A percentile compares a stretch with the other conserved stretches of the same genome.
These are phyloP conservation scores for Pseudomonodictys pantanalensis DNA, from an alignment of 495 filamentous ascomycete species.

Conservation along the genomic window DNA sequence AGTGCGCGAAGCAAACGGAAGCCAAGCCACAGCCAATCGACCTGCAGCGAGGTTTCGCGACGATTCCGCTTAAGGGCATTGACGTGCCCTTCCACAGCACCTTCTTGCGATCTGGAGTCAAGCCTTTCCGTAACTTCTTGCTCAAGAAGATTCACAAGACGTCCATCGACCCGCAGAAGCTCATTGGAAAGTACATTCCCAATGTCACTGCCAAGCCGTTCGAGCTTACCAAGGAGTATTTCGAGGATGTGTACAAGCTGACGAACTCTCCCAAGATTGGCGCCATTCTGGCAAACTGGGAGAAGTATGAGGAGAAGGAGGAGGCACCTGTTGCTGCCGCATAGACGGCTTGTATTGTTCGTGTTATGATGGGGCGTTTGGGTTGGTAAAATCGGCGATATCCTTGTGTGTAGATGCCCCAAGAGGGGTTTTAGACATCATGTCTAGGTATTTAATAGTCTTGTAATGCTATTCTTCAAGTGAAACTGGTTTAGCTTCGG, in stretches of 20 bases:
- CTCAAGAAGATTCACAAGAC: constrained; percentile 99
- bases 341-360: constrained; percentile 18
- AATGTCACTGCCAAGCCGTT: constrained; percentile 97
- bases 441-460: background rate
- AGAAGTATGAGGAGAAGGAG: constrained; percentile 58
- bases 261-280: constrained; percentile 93
- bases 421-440: background rate
- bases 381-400: constrained; percentile 11
- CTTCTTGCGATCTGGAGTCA: constrained; percentile 94
- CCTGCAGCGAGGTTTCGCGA: constrained; percentile 91
- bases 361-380: constrained; percentile 16
- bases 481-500: too few relatives aligned
- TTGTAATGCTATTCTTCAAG: too few relatives aligned
- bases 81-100: constrained; percentile 99
- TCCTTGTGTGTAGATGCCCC: constrained; percentile 1
- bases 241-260: constrained; percentile 92
- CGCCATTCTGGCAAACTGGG: constrained; percentile 82
- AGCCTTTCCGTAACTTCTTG: constrained; percentile 94
- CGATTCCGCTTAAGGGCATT: constrained; percentile 93
- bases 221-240: constrained; percentile 95
- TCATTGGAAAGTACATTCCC: constrained; percentile 97
- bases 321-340: constrained; percentile 23
- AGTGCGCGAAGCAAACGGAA: constrained; percentile 79
- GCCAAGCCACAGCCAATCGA: constrained; percentile 82
- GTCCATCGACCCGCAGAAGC: constrained; percentile 91